Conservation (phyloP, 208 protist species). For the Crithidia acanthocephali region DNA sequence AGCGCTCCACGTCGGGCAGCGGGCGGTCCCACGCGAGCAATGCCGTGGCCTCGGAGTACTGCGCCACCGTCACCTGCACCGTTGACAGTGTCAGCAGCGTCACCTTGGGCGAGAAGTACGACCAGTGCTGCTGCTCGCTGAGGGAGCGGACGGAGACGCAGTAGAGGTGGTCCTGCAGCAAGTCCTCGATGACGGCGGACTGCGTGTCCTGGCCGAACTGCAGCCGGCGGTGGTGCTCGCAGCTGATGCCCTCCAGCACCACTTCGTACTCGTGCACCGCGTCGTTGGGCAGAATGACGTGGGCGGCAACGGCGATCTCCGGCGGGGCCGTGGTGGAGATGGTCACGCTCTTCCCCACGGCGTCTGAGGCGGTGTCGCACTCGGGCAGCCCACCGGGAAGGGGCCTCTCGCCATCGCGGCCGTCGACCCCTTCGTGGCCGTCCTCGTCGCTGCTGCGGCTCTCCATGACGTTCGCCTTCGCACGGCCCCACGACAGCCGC, state of each 20-base stretch:
- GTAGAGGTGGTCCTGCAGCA: slow-evolving; percentile 86
- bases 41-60: slow-evolving; percentile 77
- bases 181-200: slow-evolving; percentile 53
- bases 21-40: slow-evolving; percentile 71
- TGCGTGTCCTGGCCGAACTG: slow-evolving; percentile 61
- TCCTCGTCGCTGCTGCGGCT: slow-evolving; percentile 11
- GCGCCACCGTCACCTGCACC: slow-evolving; percentile 56
- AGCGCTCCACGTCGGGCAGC: slow-evolving; percentile 49
- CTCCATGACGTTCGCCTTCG: slow-evolving; percentile 49
- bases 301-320: slow-evolving; percentile 19
- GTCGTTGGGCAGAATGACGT: slow-evolving; percentile 77
- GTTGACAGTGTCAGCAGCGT: slow-evolving; percentile 81
- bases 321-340: background rate
- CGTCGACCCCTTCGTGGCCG: slow-evolving; percentile 7
- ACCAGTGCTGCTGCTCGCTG: slow-evolving; percentile 86
- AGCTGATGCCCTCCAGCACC: slow-evolving; percentile 70
- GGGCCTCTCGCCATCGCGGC: slow-evolving; percentile 3
- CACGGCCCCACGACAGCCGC: slow-evolving; percentile 77
- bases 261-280: slow-evolving; percentile 82
- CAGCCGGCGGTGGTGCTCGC: slow-evolving; percentile 47
- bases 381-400: background rate
- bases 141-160: slow-evolving; percentile 78
- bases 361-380: background rate
- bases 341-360: slow-evolving; percentile 3
- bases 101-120: slow-evolving; percentile 74